Base-by-base conservation (phyloP, 2,329 filamentous ascomycete genomes). In the Aspergillus floridensis region DNA sequence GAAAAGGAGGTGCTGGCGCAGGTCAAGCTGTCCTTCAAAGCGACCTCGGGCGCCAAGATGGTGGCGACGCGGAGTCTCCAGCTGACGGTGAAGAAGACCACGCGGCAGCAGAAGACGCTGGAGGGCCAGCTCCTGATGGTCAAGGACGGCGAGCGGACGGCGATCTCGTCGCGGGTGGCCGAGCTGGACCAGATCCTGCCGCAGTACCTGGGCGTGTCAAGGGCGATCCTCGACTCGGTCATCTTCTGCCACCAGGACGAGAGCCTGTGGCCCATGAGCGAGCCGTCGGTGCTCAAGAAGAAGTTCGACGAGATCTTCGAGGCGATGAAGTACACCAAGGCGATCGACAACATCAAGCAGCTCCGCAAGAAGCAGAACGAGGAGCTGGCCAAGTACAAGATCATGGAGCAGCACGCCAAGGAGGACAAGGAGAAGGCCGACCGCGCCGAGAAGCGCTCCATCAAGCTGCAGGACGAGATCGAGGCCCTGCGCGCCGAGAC, bases 241-340 rank as follows among this genome's bases (percentile, higher is more conserved):
- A 97, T 99, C 66, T 99, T 99, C 77, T 99, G 95, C 74, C 95
- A 99, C 72, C 95, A 99, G 72, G 95, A 99, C 73, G 95, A 99
- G 66, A 97, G 93, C 26, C 78, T 98, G 29, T 99, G 95, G 95
- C 95, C 95, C 0, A 88, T 99, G 83, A 96, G 92, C 71, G 91
- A 96, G 69, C 92, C 95, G 0, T 81, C 85, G 0, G 86, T 86
- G 0, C 80, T 99, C 53, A 99, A 99, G 77, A 96, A 96, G 75
- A 89, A 88, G 55, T 99, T 99, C 61, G 95, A 99, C 71, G 92
- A 96, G 72, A 99, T 99, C 11, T 99, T 99, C 66, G 95, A 98
- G 76, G 95, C 95, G 1, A 82, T 91, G 77, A 97, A 96, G 73
- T 99, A 98, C 76, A 96, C 93, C 35, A 97, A 96, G 71, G 95